A percentile compares a stretch with the other conserved stretches of the same genome.
phyloP scores from a whole-genome alignment of 2,329 filamentous ascomycete genomes.

The Colletotrichum plurivorum region DNA sequence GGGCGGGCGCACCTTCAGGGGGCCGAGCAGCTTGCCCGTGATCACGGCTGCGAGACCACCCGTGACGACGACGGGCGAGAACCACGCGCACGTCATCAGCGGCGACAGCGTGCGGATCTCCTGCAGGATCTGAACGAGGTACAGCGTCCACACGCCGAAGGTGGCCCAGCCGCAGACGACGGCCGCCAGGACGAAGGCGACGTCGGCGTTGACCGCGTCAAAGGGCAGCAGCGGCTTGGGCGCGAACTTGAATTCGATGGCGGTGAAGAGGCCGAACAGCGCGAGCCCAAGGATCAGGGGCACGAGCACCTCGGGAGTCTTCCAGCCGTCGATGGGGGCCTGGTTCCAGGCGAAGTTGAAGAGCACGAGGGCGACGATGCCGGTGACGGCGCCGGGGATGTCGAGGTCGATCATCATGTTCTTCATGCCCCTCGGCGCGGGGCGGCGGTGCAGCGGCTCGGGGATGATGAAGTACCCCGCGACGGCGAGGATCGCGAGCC shows the following conservation, averaged over 20 bases:
- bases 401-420: constrained; percentile 53
- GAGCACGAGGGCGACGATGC: constrained; percentile 70
- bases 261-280: constrained; percentile 68
- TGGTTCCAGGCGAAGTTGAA: constrained; percentile 80
- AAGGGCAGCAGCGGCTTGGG: constrained; percentile 71
- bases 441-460: constrained; percentile 41
- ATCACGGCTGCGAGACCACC: constrained; percentile 62
- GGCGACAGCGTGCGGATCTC: constrained; percentile 58
- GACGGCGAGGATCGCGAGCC: constrained; percentile 50
- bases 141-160: constrained; percentile 69
- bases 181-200: constrained; percentile 69
- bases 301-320: constrained; percentile 67
- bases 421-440: constrained; percentile 30
- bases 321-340: constrained; percentile 72
- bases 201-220: constrained; percentile 61
- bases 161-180: constrained; percentile 68
- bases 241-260: constrained; percentile 65
- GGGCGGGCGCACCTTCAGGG: constrained; percentile 51
- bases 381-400: constrained; percentile 56
- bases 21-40: constrained; percentile 58
- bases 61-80: constrained; percentile 59
- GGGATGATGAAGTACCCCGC: constrained; percentile 54
- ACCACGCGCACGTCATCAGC: constrained; percentile 59
- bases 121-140: constrained; percentile 65
- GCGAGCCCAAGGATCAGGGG: constrained; percentile 70